Evolutionary conservation across 2,329 filamentous ascomycete species (phyloP).

Genomic region (Pestalotiopsis sp.): DNA sequence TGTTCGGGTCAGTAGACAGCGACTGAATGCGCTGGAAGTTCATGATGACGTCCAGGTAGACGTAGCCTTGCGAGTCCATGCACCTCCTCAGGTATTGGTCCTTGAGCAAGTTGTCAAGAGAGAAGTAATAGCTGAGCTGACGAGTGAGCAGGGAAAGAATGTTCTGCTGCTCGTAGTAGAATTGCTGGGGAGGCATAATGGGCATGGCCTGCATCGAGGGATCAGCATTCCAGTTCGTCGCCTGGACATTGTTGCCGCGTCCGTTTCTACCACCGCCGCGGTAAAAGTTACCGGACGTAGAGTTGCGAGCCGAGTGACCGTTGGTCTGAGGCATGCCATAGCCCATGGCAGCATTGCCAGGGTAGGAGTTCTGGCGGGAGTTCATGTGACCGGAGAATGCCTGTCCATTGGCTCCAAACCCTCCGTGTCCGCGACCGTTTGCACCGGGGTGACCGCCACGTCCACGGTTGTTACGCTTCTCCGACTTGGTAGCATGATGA

Average conservation of each 20-base stretch:
- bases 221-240: slow-evolving; percentile 6
- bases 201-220: slow-evolving; percentile 11
- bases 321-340: slow-evolving; percentile 27
- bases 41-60: slow-evolving; percentile 77
- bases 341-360: slow-evolving; percentile 24
- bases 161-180: slow-evolving; percentile 14
- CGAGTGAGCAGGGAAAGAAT: slow-evolving; percentile 40
- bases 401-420: slow-evolving; percentile 14
- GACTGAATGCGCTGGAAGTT: slow-evolving; percentile 84
- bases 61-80: slow-evolving; percentile 96
- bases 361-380: slow-evolving; percentile 21
- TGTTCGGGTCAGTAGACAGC: slow-evolving; percentile 71
- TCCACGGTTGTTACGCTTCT: slow-evolving; percentile 50
- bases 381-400: background rate
- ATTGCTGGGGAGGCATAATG: background rate
- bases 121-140: slow-evolving; percentile 92
- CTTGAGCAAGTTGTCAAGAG: slow-evolving; percentile 91
- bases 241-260: background rate
- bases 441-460: slow-evolving; percentile 38
- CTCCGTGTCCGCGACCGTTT: slow-evolving; percentile 24
- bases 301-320: slow-evolving; percentile 17
- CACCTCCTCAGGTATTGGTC: slow-evolving; percentile 85
- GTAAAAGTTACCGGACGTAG: slow-evolving; percentile 1
- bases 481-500: slow-evolving; percentile 46
- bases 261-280: slow-evolving; percentile 5